Evolutionary conservation across 192 early-diverging fungal genomes (phyloP), one percentile per base, ranked within the genome.

Genomic region (Entomortierella beljakovae): DNA sequence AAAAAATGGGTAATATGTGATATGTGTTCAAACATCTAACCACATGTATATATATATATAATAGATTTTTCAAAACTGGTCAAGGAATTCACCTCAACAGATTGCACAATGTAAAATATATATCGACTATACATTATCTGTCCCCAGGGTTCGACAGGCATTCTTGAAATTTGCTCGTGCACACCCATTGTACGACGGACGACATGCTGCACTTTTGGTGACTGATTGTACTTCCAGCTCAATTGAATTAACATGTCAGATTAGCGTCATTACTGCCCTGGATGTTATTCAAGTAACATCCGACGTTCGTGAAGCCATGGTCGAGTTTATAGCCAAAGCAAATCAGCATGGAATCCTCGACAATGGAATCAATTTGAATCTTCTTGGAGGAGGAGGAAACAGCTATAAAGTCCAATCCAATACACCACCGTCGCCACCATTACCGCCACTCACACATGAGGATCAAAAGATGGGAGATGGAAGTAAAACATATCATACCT

Each of bases 1-100:
- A 38, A 59, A 40, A 22, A 59, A n/a, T n/a, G n/a, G n/a, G n/a
- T n/a, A n/a, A n/a, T n/a, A n/a, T n/a, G n/a, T n/a, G n/a, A n/a
- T n/a, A n/a, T n/a, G n/a, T n/a, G n/a, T n/a, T n/a, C n/a, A n/a
- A 42, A 35, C 6, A 42, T 22, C 6, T 50, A 50, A 50, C 49
- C 5, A 23, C 49, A 16, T 16, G 49, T 50, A 50, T 29, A 22
- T 29, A 29, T 28, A 9, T 13, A 40, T 40, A 40, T 40, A 6
- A 64, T 55, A 79, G 75, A 79, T 79, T 20, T 79, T 79, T 43
- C 75, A 79, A 79, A 79, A 79, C 34, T 79, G 75, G 75, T 79
- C 75, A 34, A 69, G 75, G 75, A 79, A 79, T 31, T 69, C 66
- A 0, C 23, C 61, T 6, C 66, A 65, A 32, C 75, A 79, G 62